These are phyloP conservation scores for Cucurbita ficifolia DNA, from an alignment of 306 rosid species.

Conservation along the genomic window DNA sequence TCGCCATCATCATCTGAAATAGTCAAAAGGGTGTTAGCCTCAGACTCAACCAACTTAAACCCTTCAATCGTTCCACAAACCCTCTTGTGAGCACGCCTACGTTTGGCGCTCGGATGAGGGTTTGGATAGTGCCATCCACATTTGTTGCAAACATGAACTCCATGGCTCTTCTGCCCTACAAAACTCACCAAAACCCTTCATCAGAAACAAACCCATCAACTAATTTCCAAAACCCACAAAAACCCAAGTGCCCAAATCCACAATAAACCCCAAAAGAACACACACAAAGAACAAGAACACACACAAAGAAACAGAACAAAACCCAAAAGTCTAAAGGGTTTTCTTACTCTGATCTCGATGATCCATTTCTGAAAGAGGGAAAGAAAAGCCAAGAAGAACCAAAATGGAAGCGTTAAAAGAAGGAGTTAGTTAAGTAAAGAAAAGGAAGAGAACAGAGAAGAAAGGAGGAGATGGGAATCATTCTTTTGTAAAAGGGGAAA, in stretches of 20 bases:
- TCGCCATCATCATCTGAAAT: conserved; percentile 53
- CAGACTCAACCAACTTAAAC: conserved; percentile 24
- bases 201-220: not conserved
- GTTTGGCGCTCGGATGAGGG: conserved; percentile 55
- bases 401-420: not conserved
- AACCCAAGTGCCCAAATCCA: not conserved
- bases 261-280: not conserved
- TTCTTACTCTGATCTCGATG: conserved; percentile 9
- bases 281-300: not conserved
- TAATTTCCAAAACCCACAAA: not conserved
- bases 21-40: conserved; percentile 17
- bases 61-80: conserved; percentile 82
- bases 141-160: conserved; percentile 36
- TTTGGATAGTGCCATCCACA: conserved; percentile 67
- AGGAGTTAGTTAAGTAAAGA: not conserved
- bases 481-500: not conserved
- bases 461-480: not conserved
- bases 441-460: not conserved
- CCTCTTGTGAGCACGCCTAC: conserved; percentile 65
- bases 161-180: conserved; percentile 37
- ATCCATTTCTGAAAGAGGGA: not conserved
- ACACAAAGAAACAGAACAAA: not conserved
- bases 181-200: not conserved
- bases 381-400: not conserved
- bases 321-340: not conserved